A percentile compares a stretch with the other conserved stretches of the same genome.
phyloP scores from a whole-genome alignment of 352 stramenopile species.

The Stephanocyclus meneghinianus region DNA sequence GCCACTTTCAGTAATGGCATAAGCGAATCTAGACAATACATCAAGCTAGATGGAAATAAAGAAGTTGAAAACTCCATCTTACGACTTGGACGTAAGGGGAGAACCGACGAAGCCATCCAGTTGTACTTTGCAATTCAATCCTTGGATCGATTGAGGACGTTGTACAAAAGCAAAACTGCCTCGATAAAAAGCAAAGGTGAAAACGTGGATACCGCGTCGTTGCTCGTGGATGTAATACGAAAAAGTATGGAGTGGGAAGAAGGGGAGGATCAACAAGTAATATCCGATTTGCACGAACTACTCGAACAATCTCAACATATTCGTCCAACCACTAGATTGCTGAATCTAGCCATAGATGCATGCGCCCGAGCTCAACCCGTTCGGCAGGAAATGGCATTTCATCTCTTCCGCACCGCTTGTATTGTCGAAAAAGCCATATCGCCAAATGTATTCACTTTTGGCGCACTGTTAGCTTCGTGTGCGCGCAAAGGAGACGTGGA shows the following conservation, averaged over 20 bases:
- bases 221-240: not conserved
- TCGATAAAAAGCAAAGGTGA: slow-evolving; percentile 8
- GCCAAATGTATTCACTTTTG: slow-evolving; percentile 79
- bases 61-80: slow-evolving; percentile 30
- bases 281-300: slow-evolving; percentile 10
- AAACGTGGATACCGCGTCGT: not conserved
- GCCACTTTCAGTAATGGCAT: not conserved
- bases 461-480: slow-evolving; percentile 62
- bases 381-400: slow-evolving; percentile 54
- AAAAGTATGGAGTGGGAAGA: not conserved
- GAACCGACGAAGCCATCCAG: slow-evolving; percentile 59
- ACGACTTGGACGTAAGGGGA: slow-evolving; percentile 48
- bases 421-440: slow-evolving; percentile 26
- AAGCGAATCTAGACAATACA: not conserved
- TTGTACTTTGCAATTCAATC: slow-evolving; percentile 54
- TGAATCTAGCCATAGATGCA: slow-evolving; percentile 76
- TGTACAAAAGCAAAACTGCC: not conserved
- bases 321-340: slow-evolving; percentile 56
- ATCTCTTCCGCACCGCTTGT: slow-evolving; percentile 42
- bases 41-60: slow-evolving; percentile 7
- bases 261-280: not conserved
- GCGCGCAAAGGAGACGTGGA: slow-evolving; percentile 54
- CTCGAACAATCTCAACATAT: slow-evolving; percentile 8
- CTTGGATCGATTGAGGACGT: slow-evolving; percentile 17
- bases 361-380: slow-evolving; percentile 53